Evolutionary conservation across 164 flowering plant species (phyloP).

Genomic region (Macadamia tetraphylla): DNA sequence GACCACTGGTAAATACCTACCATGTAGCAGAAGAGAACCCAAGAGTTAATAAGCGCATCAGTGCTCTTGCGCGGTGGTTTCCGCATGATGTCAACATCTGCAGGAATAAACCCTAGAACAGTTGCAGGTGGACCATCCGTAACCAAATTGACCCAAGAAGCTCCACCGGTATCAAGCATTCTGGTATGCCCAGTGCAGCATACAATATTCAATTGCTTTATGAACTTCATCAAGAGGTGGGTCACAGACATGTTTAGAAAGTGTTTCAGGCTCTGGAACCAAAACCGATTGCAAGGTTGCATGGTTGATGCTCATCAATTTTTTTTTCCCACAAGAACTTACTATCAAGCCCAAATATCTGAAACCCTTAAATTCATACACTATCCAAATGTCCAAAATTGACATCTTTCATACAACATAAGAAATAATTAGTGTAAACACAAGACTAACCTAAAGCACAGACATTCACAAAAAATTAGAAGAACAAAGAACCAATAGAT

Average conservation of each 20-base stretch:
- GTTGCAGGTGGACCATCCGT: constrained; percentile 99
- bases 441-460: too few relatives aligned
- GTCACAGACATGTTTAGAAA: constrained; percentile 18
- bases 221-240: constrained; percentile 88
- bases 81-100: constrained; percentile 80
- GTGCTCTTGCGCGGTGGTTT: constrained; percentile 85
- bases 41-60: constrained; percentile 71
- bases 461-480: too few relatives aligned
- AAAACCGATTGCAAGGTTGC: too few relatives aligned
- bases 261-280: too few relatives aligned
- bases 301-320: too few relatives aligned
- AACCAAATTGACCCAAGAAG: constrained; percentile 92
- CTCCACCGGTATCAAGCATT: constrained; percentile 90
- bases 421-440: too few relatives aligned
- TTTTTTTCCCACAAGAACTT: too few relatives aligned
- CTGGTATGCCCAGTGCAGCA: constrained; percentile 87
- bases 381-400: constrained; percentile 23
- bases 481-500: too few relatives aligned
- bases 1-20: constrained; percentile 27
- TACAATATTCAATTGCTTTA: constrained; percentile 71
- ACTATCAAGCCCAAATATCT: constrained; percentile 63
- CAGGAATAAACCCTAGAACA: constrained; percentile 92
- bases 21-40: constrained; percentile 85
- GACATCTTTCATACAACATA: too few relatives aligned
- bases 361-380: constrained; percentile 86